A percentile compares a stretch with the other conserved stretches of the same genome.
Evolutionary conservation across 2,329 filamentous ascomycete species (phyloP).

Genomic region (Fusarium sp.): DNA sequence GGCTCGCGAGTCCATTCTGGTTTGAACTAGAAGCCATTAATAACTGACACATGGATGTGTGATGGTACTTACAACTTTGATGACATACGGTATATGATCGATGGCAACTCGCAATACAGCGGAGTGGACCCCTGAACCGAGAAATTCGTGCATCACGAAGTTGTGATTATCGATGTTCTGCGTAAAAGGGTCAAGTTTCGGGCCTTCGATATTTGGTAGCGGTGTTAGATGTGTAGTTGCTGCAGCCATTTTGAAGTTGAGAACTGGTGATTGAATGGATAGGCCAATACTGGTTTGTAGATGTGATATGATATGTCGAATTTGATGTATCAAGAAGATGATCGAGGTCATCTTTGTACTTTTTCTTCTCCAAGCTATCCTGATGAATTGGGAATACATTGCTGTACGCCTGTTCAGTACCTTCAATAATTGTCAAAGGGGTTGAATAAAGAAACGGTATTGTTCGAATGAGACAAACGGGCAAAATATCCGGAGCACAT

Average conservation of each 20-base stretch:
- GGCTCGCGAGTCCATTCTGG: rapidly evolving
- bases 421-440: not conserved
- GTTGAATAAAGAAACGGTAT: not conserved
- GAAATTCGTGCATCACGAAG: not conserved
- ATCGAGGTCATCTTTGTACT: not conserved
- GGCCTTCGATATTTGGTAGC: not conserved
- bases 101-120: not conserved
- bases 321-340: not conserved
- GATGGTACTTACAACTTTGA: slow-evolving; percentile 14
- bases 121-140: not conserved
- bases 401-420: not conserved
- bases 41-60: rapidly evolving
- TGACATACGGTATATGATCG: not conserved
- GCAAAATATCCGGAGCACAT: not conserved
- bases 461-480: not conserved
- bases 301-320: not conserved
- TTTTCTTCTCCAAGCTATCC: not conserved
- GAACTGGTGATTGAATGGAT: not conserved
- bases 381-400: not conserved
- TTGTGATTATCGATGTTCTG: slow-evolving; percentile 7
- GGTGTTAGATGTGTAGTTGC: slow-evolving; percentile 3
- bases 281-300: not conserved
- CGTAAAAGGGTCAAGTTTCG: slow-evolving; percentile 17
- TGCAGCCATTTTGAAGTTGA: not conserved
- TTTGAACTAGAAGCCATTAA: not conserved